Base-by-base conservation (phyloP, 2,329 filamentous ascomycete species). In the Clonostachys sp. region DNA sequence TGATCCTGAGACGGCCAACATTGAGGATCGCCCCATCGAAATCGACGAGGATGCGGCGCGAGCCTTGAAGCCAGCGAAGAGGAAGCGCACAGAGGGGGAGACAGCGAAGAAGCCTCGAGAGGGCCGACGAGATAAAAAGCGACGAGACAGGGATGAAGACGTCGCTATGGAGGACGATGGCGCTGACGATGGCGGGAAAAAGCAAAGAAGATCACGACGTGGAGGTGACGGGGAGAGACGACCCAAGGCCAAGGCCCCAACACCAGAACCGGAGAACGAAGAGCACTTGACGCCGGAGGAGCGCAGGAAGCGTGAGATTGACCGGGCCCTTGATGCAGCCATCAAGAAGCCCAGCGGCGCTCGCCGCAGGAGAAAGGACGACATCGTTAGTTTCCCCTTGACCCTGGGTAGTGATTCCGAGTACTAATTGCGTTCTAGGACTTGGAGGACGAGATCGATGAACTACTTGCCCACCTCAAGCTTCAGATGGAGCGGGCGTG, bases 401-500 rank as follows among this genome's bases (percentile, higher is more conserved):
- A 7, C 7, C 44, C 6, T 40, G 6, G 18, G 18, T 36, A 12
- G 18, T 18, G 41, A 17, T 8, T 42, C 13, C 13, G 20, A 13
- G n/a, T 18, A 35, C 45, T 41, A 46, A 24, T 7, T 42, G 13
- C 7, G 6, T 38, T 16, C 24, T 57, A 92, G 87, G 92, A 97
- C 55, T 77, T 97, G 42, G 91, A 96, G 64, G 86, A 90, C 58
- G 86, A 88, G 69, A 88, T 92, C 55, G 94, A 97, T 63, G 87
- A 91, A 41, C 86, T 95, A 61, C 91, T 99, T 53, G 89, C 89
- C 48, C 78, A 86, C 44, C 86, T 99, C 64, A 94, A 94, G 61
- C 78, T 88, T 46, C 83, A 84, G 48, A 99, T 99, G 91, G 91
- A 94, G 55, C 79, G 84, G 55, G 94, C 94, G 14, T 96, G 92